Evolutionary conservation across 2,329 filamentous ascomycete genomes (phyloP).

Genomic region (Exophiala sideris): DNA sequence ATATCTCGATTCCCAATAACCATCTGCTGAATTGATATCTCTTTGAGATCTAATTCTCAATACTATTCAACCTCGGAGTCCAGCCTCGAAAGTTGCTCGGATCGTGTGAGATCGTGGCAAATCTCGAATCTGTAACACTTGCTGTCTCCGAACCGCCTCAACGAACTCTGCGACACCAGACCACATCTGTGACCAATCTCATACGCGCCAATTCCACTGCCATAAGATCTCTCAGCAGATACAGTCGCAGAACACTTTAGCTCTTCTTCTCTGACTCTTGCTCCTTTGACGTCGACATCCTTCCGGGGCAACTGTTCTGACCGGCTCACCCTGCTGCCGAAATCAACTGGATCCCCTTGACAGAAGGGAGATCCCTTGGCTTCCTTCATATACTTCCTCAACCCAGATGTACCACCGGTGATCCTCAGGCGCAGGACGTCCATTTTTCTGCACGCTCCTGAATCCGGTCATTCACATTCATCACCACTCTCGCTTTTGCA

Average conservation of each 20-base stretch:
- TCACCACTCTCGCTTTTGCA: slow-evolving; percentile 16
- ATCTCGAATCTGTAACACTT: slow-evolving; percentile 20
- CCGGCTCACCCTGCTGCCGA: slow-evolving; percentile 21
- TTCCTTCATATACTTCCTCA: slow-evolving; percentile 19
- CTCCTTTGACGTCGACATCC: slow-evolving; percentile 11
- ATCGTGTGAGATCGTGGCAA: neutral
- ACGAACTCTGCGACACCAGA: slow-evolving; percentile 19
- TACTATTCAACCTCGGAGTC: neutral
- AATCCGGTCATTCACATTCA: slow-evolving; percentile 12
- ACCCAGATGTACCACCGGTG: slow-evolving; percentile 19
- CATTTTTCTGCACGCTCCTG: slow-evolving; percentile 14
- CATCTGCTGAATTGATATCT: neutral
- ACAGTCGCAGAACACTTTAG: slow-evolving; percentile 18
- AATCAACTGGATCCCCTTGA: slow-evolving; percentile 17
- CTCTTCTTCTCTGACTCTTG: slow-evolving; percentile 15
- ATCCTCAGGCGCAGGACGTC: slow-evolving; percentile 20
- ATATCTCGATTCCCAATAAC: slow-evolving; percentile 2
- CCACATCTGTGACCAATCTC: slow-evolving; percentile 24
- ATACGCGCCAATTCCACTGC: slow-evolving; percentile 23
- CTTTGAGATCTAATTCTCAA: neutral
- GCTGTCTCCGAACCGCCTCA: slow-evolving; percentile 23
- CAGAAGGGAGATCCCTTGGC: slow-evolving; percentile 6
- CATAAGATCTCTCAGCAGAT: slow-evolving; percentile 13
- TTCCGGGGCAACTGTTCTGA: slow-evolving; percentile 6
- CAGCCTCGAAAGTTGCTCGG: neutral